A percentile compares a stretch with the other conserved stretches of the same genome.
phyloP scores from a whole-genome alignment of 768 basidiomycete genomes.

The Gautieria morchelliformis region DNA sequence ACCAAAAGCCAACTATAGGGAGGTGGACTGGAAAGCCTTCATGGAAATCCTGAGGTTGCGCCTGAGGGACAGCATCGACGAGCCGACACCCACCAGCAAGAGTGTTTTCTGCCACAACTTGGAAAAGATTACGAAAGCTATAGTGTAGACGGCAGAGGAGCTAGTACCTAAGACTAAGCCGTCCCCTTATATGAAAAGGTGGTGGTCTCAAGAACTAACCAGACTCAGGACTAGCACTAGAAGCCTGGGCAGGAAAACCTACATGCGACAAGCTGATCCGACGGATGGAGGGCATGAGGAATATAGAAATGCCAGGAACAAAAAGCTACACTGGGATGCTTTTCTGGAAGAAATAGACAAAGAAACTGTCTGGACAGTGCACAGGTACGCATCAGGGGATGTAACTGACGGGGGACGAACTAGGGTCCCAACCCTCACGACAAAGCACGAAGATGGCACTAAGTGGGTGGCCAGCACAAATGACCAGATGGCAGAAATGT shows the following conservation, averaged over 20 bases:
- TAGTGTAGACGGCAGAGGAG: no score
- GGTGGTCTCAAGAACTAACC: constrained; percentile 25
- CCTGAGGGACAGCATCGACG: not conserved
- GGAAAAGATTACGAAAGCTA: constrained; percentile 6
- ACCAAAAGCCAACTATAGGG: constrained; percentile 18
- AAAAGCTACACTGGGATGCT: not conserved
- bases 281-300: not conserved
- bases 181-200: no score
- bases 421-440: no score
- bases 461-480: constrained; percentile 12
- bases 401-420: constrained; percentile 12
- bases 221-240: constrained; percentile 11
- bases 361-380: not conserved
- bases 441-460: no score
- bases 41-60: constrained; percentile 14
- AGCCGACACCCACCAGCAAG: not conserved
- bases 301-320: not conserved
- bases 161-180: no score
- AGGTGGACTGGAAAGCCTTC: constrained; percentile 26
- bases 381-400: not conserved
- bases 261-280: constrained; percentile 5
- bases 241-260: constrained; percentile 9
- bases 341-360: not conserved
- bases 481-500: constrained; percentile 3
- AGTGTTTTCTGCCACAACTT: constrained; percentile 8